Conservation (phyloP, 441 rosid species). For the Jatropha podagrica region DNA sequence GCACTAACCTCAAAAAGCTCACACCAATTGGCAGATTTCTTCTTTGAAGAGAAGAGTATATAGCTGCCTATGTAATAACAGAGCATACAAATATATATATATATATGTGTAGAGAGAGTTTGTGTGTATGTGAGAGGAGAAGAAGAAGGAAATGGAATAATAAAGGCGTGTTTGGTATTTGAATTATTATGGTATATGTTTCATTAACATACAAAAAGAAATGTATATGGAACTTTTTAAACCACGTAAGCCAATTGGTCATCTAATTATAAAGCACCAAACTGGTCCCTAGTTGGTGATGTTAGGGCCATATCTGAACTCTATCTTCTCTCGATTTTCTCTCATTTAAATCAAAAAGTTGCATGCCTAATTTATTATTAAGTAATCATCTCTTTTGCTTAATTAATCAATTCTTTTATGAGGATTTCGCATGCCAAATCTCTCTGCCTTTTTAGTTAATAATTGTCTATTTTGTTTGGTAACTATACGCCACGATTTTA, state of each 20-base stretch:
- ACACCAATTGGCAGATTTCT: neutral
- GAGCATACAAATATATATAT: neutral
- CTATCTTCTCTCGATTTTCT: constrained; percentile 43
- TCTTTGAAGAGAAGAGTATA: neutral
- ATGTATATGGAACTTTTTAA: neutral
- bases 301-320: constrained; percentile 35
- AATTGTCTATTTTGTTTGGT: neutral
- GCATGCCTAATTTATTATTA: constrained; percentile 3
- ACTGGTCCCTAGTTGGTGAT: constrained; percentile 26
- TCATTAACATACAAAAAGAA: too few species aligned
- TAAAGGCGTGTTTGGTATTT: neutral
- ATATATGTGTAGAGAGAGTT: neutral
- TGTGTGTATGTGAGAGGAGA: neutral
- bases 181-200: neutral
- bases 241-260: constrained; percentile 15
- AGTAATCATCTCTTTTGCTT: neutral
- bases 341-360: constrained; percentile 41
- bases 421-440: constrained; percentile 4
- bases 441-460: neutral
- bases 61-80: neutral
- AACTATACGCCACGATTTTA: neutral
- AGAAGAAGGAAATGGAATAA: neutral
- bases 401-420: neutral
- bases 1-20: neutral
- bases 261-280: constrained; percentile 22